A percentile compares a stretch with the other conserved stretches of the same genome.
Evolutionary conservation across 116 monocot genomes (phyloP).

Genomic region (Phalaenopsis hybrid): DNA sequence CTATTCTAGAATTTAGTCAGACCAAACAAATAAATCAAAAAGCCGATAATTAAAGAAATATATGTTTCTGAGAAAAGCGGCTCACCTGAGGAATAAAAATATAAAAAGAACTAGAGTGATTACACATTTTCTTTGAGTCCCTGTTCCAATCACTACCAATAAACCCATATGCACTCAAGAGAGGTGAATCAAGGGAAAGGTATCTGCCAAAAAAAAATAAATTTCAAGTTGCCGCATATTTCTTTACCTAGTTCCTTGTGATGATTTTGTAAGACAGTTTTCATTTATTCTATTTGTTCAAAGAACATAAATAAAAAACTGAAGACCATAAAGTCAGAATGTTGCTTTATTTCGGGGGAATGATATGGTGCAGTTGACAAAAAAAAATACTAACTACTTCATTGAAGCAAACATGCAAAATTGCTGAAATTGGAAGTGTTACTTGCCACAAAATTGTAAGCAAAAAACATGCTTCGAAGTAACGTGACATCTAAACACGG

Average conservation of each 20-base stretch:
- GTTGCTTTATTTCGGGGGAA: neutral
- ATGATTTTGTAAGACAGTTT: neutral
- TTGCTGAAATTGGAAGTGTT: neutral
- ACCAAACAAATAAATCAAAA: neutral
- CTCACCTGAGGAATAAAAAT: constrained; percentile 86
- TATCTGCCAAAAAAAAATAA: constrained; percentile 61
- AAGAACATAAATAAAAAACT: neutral
- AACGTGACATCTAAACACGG: neutral
- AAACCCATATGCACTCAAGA: constrained; percentile 84
- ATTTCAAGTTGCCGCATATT: neutral
- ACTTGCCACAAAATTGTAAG: neutral
- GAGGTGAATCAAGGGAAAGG: constrained; percentile 79
- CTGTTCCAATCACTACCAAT: constrained; percentile 30
- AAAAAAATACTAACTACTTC: neutral
- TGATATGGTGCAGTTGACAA: neutral
- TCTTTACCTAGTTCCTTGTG: neutral
- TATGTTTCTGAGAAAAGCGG: constrained; percentile 6
- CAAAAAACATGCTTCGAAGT: neutral
- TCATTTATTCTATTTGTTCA: neutral
- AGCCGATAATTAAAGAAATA: neutral
- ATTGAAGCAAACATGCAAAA: neutral
- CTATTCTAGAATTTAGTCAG: neutral
- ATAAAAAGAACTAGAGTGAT: constrained; percentile 34
- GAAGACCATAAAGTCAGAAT: neutral
- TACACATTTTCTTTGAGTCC: constrained; percentile 14